phyloP scores from a whole-genome alignment of 352 stramenopile species.

The Phytophthora melonis region DNA sequence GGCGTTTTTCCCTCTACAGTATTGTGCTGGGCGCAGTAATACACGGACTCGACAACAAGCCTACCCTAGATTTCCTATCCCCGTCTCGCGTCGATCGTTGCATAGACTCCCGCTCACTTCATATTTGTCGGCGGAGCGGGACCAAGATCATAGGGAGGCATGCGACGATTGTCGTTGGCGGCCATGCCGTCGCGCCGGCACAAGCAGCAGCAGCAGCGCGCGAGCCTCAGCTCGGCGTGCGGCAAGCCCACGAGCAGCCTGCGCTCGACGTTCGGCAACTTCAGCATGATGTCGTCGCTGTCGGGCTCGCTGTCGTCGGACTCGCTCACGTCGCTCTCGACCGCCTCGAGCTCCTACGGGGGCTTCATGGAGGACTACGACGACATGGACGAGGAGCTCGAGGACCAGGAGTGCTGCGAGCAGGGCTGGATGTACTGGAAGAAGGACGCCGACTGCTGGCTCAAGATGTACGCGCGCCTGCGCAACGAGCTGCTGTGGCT shows the following conservation, averaged over 20 bases:
- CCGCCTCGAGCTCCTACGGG: conserved; percentile 66
- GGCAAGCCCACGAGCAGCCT: conserved; percentile 35
- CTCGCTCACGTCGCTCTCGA: conserved; percentile 47
- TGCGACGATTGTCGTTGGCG: conserved; percentile 47
- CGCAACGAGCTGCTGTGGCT: conserved; percentile 78
- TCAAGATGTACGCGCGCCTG: conserved; percentile 80
- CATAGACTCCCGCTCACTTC: neutral
- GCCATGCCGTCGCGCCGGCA: conserved; percentile 42
- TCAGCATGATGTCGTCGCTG: conserved; percentile 45
- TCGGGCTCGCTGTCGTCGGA: conserved; percentile 36
- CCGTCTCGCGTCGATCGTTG: neutral
- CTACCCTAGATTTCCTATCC: neutral
- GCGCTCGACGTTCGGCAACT: conserved; percentile 43
- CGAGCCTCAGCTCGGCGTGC: conserved; percentile 21
- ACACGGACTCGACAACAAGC: neutral
- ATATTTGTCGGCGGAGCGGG: neutral
- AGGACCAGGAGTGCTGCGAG: conserved; percentile 38
- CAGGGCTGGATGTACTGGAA: conserved; percentile 87
- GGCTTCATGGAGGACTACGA: conserved; percentile 50
- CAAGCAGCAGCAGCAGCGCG: conserved; percentile 29
- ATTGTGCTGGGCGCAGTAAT: neutral
- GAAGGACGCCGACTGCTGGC: conserved; percentile 67
- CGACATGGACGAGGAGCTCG: conserved; percentile 31
- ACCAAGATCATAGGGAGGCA: neutral
- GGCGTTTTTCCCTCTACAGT: no score